Conservation (phyloP, 495 filamentous ascomycete species). For the Beverwykella pulmonaria region DNA sequence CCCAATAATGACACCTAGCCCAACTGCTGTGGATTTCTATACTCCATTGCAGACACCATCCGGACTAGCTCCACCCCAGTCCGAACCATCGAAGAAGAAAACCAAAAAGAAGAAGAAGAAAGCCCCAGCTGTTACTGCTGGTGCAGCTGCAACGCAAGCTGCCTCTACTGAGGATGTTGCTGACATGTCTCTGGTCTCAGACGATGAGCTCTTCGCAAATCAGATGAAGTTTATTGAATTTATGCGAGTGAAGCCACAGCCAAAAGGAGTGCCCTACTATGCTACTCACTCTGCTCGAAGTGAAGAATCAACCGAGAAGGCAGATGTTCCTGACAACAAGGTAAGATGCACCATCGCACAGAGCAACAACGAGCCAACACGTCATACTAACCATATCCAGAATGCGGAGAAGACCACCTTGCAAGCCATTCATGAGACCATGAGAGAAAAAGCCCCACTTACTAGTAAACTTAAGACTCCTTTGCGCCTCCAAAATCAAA, state of each 20-base stretch:
- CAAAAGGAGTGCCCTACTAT: background rate
- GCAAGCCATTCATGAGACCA: no score
- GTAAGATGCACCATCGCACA: no score
- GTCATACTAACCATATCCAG: background rate
- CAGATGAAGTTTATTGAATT: constrained; percentile 1
- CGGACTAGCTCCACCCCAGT: background rate
- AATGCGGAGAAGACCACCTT: no score
- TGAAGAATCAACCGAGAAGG: background rate
- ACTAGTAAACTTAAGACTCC: background rate
- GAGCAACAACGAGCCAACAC: background rate
- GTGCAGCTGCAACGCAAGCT: background rate
- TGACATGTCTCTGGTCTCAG: background rate
- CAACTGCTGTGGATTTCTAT: constrained; percentile 15
- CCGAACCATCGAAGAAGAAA: constrained; percentile 10
- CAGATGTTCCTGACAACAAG: background rate
- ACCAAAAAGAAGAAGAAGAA: constrained; percentile 23
- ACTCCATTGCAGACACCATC: constrained; percentile 19
- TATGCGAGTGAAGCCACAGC: background rate
- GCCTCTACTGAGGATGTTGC: background rate
- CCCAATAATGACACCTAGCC: constrained; percentile 9
- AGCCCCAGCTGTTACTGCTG: background rate
- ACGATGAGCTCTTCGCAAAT: background rate
- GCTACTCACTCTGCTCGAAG: background rate
- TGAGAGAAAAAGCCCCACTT: background rate
- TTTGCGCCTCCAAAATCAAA: no score